Percentiles rank a stretch among this genome's conserved stretches.
Evolutionary conservation across 2,329 filamentous ascomycete genomes (phyloP).

Genomic region (Zymoseptoria crescenta): DNA sequence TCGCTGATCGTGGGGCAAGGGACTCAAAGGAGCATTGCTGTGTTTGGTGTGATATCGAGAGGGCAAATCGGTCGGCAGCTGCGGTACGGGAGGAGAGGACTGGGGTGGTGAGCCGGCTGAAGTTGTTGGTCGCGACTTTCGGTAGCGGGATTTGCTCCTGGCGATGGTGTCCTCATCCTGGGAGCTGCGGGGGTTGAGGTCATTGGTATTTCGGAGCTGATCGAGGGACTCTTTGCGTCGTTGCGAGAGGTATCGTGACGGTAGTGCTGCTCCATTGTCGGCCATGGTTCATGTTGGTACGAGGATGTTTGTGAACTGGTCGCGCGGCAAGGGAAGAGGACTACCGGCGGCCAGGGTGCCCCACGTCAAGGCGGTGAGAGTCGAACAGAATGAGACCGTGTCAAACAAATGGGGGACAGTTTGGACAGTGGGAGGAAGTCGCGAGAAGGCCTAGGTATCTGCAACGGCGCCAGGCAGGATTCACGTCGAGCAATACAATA

Average conservation of each 20-base stretch:
- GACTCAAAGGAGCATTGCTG: slow-evolving; percentile 10
- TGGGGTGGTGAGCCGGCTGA: slow-evolving; percentile 2
- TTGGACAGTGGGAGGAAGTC: too few relatives aligned
- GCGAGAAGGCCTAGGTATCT: too few relatives aligned
- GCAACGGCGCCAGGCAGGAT: too few relatives aligned
- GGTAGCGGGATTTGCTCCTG: slow-evolving; percentile 28
- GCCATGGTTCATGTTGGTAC: slow-evolving; percentile 15
- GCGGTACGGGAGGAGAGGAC: neutral
- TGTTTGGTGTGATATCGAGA: slow-evolving; percentile 17
- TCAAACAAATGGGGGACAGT: too few relatives aligned
- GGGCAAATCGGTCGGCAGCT: slow-evolving; percentile 10
- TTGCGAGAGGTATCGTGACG: slow-evolving; percentile 17
- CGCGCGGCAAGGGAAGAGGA: neutral
- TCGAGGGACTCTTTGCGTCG: slow-evolving; percentile 11
- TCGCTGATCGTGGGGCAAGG: slow-evolving; percentile 12
- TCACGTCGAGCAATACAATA: too few relatives aligned
- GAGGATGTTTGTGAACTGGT: neutral
- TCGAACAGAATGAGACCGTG: too few relatives aligned
- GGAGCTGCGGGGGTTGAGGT: slow-evolving; percentile 7
- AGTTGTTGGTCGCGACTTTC: slow-evolving; percentile 16
- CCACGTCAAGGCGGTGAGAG: too few relatives aligned
- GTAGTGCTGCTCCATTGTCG: slow-evolving; percentile 5
- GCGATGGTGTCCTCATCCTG: slow-evolving; percentile 16
- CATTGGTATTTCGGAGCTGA: slow-evolving; percentile 3
- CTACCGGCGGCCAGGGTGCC: neutral